Evolutionary conservation across 306 rosid species (phyloP).

Genomic region (Vigna angularis): DNA sequence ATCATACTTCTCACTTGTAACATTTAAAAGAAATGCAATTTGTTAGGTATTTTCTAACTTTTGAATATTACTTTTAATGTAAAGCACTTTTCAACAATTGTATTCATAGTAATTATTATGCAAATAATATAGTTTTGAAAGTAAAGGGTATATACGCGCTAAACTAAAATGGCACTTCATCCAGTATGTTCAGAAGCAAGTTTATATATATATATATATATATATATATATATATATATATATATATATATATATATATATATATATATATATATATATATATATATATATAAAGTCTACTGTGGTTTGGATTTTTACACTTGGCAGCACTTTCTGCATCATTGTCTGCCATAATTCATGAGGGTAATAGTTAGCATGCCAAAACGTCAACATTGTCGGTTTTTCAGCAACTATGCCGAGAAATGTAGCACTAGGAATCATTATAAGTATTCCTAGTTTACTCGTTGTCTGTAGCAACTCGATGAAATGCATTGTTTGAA

Average conservation of each 20-base stretch:
- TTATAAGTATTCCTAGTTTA: background rate
- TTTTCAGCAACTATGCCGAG: background rate
- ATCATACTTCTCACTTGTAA: no score
- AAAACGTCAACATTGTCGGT: background rate
- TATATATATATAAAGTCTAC: background rate
- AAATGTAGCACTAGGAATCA: background rate
- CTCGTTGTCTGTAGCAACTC: background rate
- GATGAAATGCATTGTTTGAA: background rate
- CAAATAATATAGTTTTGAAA: background rate
- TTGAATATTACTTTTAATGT: background rate
- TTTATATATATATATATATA: no score
- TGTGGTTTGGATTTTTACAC: background rate
- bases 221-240: no score
- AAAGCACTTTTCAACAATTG: background rate
- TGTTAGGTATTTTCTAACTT: background rate
- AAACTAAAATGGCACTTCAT: no score
- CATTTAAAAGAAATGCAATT: no score
- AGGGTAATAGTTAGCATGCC: background rate
- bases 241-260: no score
- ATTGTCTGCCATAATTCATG: constrained; percentile 18
- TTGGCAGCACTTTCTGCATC: background rate
- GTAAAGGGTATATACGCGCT: no score
- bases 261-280: no score
- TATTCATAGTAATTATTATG: background rate
- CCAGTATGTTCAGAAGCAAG: background rate